Evolutionary conservation across 441 rosid species (phyloP).

Genomic region (Biscutella auriculata): DNA sequence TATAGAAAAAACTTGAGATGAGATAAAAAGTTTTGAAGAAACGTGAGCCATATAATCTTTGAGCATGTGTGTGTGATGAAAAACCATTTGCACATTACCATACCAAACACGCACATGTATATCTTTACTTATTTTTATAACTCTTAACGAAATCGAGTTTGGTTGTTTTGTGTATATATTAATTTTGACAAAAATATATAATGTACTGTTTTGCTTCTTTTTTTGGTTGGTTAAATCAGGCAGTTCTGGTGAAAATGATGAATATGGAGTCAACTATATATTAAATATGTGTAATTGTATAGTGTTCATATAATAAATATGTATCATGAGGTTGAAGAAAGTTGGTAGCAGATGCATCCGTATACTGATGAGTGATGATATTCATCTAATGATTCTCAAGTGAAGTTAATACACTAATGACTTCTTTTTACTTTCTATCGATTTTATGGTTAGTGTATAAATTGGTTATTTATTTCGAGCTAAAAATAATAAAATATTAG

Average conservation of each 20-base stretch:
- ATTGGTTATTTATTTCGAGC: too few relatives aligned
- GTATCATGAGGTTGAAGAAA: neutral
- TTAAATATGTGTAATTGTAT: neutral
- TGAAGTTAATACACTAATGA: too few relatives aligned
- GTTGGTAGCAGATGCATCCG: slow-evolving; percentile 19
- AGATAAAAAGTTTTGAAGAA: neutral
- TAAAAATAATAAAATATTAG: too few relatives aligned
- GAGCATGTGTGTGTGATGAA: neutral
- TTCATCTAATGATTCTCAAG: neutral
- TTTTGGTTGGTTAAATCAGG: too few relatives aligned
- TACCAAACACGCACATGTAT: slow-evolving; percentile 21
- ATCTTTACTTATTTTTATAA: neutral
- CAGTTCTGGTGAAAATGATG: slow-evolving; percentile 2
- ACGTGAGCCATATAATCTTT: slow-evolving; percentile 19
- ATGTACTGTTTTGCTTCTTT: too few relatives aligned
- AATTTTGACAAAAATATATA: neutral
- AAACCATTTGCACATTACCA: slow-evolving; percentile 10
- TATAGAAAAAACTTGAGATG: slow-evolving; percentile 16
- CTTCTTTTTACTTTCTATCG: too few relatives aligned
- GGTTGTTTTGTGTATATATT: neutral
- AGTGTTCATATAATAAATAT: neutral
- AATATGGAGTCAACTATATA: slow-evolving; percentile 1
- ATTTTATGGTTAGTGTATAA: too few relatives aligned
- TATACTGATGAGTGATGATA: slow-evolving; percentile 1
- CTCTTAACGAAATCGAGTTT: too few relatives aligned